These are phyloP conservation scores for Dendrocalamus latiflorus DNA, from an alignment of 202 grass and related monocot species.

Conservation along the genomic window DNA sequence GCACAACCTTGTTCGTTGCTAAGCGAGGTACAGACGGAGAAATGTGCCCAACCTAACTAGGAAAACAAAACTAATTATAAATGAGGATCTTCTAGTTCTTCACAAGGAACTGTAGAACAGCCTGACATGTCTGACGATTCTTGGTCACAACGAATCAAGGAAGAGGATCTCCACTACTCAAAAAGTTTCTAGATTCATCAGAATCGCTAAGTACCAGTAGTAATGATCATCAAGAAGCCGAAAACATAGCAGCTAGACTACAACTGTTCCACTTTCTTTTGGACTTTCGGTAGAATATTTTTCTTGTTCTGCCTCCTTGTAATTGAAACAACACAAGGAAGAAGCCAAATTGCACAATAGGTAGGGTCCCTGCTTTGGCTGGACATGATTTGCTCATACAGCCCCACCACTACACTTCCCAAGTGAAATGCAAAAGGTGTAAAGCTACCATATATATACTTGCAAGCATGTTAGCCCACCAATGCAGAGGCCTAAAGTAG, in stretches of 20 bases:
- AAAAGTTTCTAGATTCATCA: too few relatives aligned
- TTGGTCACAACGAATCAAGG: too few relatives aligned
- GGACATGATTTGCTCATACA: slow-evolving; percentile 15
- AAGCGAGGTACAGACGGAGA: too few relatives aligned
- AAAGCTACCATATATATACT: slow-evolving; percentile 17
- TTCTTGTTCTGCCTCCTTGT: neutral
- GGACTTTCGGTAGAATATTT: neutral
- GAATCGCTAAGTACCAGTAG: too few relatives aligned
- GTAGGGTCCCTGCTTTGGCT: slow-evolving; percentile 4
- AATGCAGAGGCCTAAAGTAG: slow-evolving; percentile 20
- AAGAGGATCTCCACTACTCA: too few relatives aligned
- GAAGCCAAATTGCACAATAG: neutral
- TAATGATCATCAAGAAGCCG: neutral
- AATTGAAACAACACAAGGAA: slow-evolving; percentile 3
- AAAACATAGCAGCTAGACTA: neutral
- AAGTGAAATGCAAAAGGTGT: slow-evolving; percentile 5
- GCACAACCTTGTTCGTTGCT: too few relatives aligned
- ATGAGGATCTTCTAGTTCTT: too few relatives aligned
- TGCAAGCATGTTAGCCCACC: slow-evolving; percentile 39
- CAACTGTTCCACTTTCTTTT: neutral
- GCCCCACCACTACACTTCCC: neutral
- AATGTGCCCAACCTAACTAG: too few relatives aligned
- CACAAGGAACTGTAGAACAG: too few relatives aligned
- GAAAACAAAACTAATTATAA: too few relatives aligned
- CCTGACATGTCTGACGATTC: too few relatives aligned